Base-by-base conservation (phyloP, 148 eudicot species). In the Mesembryanthemum crystallinum region DNA sequence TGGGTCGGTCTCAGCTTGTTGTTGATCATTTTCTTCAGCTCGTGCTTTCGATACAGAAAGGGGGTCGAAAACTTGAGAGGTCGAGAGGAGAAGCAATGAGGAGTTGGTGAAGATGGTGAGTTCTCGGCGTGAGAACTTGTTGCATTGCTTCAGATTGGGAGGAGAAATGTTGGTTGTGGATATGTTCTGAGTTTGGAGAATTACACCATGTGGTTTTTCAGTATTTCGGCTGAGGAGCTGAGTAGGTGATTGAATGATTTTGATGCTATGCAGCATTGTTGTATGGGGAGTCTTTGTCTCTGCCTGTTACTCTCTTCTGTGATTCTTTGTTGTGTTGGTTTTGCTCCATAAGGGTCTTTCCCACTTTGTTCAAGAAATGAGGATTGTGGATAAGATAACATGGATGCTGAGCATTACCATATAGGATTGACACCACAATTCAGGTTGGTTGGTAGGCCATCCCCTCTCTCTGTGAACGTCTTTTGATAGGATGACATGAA, bases 81-180 rank as follows among this genome's bases (percentile, higher is more conserved):
- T 79, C 30, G 88, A 62, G 76, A 90, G 82, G 13, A 88, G 82
- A 20, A 86, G 78, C 47, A 87, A 32, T 43, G 90, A 85, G 21
- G 96, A 85, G 25, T 77, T 85, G 70, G 84, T 79, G 77, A 77
- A 84, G 64, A 88, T 77, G 3, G 91, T 63, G 45, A 91, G 87
- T 30, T 89, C 87, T 69, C 96, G 80, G 13, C 93, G 88, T 4
- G 93, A 82, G 33, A 87, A 66, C 66, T 73, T 85, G 78, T 47
- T 67, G 73, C 67, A 71, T 65, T 87, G 87, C 72, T 77, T 88
- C 64, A 77, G 68, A 37, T 35, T 37, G 17, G 60, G 67, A 18
- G 80, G 76, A 66, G 79, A 67, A 57, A 67, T 58, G 43, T 25
- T 71, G 29, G 37, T 71, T 29, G 77, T 60, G 72, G 82, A 60